These are phyloP conservation scores for Adansonia digitata DNA, from an alignment of 345 rosid species.

Conservation along the genomic window DNA sequence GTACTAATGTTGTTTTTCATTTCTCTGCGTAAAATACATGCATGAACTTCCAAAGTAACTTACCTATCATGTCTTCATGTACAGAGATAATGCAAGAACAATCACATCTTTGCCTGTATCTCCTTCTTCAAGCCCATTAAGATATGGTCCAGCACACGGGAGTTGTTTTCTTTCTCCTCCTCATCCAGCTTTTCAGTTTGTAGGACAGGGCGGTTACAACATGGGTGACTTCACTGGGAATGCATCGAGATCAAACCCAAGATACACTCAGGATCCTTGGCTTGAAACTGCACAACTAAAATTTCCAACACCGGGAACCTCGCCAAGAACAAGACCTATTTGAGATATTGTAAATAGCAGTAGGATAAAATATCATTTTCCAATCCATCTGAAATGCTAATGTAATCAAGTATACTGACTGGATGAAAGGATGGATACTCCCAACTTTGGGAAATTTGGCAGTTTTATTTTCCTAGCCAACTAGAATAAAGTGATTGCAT, in stretches of 20 bases:
- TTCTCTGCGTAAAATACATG: not conserved
- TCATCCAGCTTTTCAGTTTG: constrained; percentile 48
- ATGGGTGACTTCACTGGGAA: constrained; percentile 45
- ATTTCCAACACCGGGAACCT: constrained; percentile 42
- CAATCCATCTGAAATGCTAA: constrained; percentile 9
- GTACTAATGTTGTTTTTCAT: constrained; percentile 28
- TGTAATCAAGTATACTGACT: not conserved
- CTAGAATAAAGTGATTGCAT: no score
- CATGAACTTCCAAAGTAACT: constrained; percentile 6
- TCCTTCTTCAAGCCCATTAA: constrained; percentile 84
- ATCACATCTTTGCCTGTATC: constrained; percentile 86
- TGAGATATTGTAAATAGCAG: constrained; percentile 38
- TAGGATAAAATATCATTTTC: not conserved
- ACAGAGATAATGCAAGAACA: constrained; percentile 66
- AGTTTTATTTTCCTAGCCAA: not conserved
- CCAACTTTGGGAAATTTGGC: not conserved
- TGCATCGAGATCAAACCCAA: constrained; percentile 36
- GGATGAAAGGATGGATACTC: not conserved
- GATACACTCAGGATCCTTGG: constrained; percentile 35
- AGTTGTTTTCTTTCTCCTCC: constrained; percentile 81
- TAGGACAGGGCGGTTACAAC: constrained; percentile 51
- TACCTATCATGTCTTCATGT: constrained; percentile 1
- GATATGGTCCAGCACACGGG: constrained; percentile 54
- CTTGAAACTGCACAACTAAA: constrained; percentile 37
- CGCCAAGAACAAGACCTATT: constrained; percentile 53